Conservation (phyloP, 495 filamentous ascomycete species). For the Neurospora terricola region DNA sequence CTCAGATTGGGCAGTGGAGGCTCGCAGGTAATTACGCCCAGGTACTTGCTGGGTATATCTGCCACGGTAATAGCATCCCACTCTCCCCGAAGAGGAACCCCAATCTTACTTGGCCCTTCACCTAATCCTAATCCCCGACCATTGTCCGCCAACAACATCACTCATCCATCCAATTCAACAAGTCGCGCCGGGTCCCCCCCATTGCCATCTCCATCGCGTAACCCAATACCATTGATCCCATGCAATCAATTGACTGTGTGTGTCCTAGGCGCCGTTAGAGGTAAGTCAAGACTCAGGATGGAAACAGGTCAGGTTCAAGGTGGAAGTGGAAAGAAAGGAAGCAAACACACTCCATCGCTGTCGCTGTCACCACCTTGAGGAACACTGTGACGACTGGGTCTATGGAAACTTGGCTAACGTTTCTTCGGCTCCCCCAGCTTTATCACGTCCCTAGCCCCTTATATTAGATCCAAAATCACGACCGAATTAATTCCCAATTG, state of each 20-base stretch:
- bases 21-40: background rate
- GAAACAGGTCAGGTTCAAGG: background rate
- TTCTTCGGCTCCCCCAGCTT: background rate
- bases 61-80: background rate
- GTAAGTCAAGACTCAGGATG: background rate
- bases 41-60: background rate
- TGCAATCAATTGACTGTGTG: background rate
- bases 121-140: background rate
- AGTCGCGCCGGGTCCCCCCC: background rate
- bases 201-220: background rate
- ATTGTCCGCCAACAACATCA: background rate
- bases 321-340: background rate
- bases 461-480: background rate
- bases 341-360: background rate
- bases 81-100: background rate
- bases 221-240: background rate
- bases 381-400: background rate
- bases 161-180: background rate
- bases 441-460: slow-evolving; percentile 1
- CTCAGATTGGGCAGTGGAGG: background rate
- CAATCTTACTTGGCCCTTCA: background rate
- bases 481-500: background rate
- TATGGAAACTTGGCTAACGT: background rate
- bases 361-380: background rate
- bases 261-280: background rate